phyloP scores from a whole-genome alignment of 139 green algal species.

The Auxenochlorella pyrenoidosa region DNA sequence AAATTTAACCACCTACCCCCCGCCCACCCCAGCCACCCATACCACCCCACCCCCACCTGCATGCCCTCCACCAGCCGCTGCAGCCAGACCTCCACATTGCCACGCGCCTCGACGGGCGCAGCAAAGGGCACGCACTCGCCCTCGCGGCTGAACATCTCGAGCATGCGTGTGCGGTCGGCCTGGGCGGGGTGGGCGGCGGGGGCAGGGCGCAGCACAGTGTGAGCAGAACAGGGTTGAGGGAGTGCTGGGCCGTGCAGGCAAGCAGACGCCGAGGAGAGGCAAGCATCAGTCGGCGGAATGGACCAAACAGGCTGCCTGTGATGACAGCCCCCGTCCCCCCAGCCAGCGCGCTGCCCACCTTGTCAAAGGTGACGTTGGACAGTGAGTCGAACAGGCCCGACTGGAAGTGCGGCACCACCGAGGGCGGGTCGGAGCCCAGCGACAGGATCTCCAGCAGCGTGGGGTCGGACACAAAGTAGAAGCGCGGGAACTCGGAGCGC shows the following conservation, averaged over 20 bases:
- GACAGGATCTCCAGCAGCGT: conserved; percentile 97
- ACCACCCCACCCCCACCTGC: conserved; percentile 59
- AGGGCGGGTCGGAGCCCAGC: conserved; percentile 89
- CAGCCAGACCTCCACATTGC: conserved; percentile 97
- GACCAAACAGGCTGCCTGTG: too few relatives aligned
- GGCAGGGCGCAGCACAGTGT: too few relatives aligned
- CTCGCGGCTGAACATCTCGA: conserved; percentile 92
- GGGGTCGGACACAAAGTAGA: conserved; percentile 98
- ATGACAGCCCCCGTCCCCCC: neutral
- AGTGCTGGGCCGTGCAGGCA: too few relatives aligned
- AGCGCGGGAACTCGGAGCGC: conserved; percentile 94
- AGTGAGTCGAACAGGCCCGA: conserved; percentile 95
- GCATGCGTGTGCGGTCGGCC: conserved; percentile 88
- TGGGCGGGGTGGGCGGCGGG: neutral
- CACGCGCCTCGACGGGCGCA: conserved; percentile 75
- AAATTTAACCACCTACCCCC: too few relatives aligned
- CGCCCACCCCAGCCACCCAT: neutral
- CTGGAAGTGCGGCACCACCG: conserved; percentile 96
- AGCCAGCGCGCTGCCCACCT: conserved; percentile 16
- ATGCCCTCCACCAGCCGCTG: conserved; percentile 94
- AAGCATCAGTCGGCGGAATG: too few relatives aligned
- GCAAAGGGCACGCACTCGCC: conserved; percentile 79
- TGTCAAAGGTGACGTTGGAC: conserved; percentile 91
- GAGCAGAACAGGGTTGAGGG: too few relatives aligned
- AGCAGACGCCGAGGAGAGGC: neutral